Conservation (phyloP, 495 filamentous ascomycete species). For the Hyaloscypha variabilis region DNA sequence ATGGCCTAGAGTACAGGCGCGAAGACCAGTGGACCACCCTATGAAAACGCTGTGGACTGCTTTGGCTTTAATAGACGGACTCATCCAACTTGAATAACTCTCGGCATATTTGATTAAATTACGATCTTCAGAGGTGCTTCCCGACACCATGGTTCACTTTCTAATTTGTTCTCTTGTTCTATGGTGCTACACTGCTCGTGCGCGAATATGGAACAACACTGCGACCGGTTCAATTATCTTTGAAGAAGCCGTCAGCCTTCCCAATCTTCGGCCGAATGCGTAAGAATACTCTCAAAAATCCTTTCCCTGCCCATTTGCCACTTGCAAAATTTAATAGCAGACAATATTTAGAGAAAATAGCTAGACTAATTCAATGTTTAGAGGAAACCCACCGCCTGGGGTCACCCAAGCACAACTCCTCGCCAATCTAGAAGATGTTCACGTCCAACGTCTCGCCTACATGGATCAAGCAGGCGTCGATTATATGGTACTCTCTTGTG, state of each 20-base stretch:
- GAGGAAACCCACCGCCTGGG: background rate
- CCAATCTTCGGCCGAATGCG: background rate
- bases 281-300: background rate
- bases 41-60: too few relatives aligned
- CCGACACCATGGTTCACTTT: too few relatives aligned
- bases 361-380: background rate
- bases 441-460: background rate
- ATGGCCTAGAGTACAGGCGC: too few relatives aligned
- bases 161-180: background rate
- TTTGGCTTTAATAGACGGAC: too few relatives aligned
- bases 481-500: constrained; percentile 1
- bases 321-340: too few relatives aligned
- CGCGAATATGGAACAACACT: constrained; percentile 1
- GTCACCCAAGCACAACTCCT: background rate
- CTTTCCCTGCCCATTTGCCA: background rate
- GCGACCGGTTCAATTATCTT: background rate
- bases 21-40: too few relatives aligned
- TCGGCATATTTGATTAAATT: too few relatives aligned
- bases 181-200: background rate
- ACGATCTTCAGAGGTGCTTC: too few relatives aligned
- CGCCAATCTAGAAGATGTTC: background rate
- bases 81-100: too few relatives aligned
- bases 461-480: constrained; percentile 5
- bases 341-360: too few relatives aligned
- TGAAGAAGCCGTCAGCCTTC: background rate